Percentiles rank a stretch among this genome's conserved stretches.
phyloP scores from a whole-genome alignment of 805 yeast genomes.

The Allodekkera sacchari region DNA sequence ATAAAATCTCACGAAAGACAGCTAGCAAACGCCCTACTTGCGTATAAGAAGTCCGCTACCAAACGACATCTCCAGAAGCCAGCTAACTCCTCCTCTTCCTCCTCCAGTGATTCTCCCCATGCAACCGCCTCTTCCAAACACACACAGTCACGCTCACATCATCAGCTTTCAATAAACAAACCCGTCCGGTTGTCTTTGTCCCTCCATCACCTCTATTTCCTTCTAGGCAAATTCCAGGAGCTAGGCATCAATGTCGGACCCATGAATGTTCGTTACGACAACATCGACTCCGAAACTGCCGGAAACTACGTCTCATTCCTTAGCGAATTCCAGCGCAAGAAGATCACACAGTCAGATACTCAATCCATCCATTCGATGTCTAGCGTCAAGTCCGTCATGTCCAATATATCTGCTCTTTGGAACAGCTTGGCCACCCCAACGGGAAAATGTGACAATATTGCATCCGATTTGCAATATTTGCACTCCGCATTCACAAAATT shows the following conservation, averaged over 20 bases:
- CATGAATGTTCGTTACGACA: slow-evolving; percentile 49
- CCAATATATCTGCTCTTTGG: slow-evolving; percentile 37
- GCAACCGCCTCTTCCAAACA: slow-evolving; percentile 9
- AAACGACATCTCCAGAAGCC: slow-evolving; percentile 7
- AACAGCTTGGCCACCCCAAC: slow-evolving; percentile 26
- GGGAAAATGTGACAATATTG: slow-evolving; percentile 34
- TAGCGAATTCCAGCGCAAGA: slow-evolving; percentile 40
- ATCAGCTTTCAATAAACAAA: slow-evolving; percentile 19
- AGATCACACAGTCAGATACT: slow-evolving; percentile 25
- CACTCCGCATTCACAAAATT: slow-evolving; percentile 57
- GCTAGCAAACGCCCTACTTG: slow-evolving; percentile 49
- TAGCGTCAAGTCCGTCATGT: slow-evolving; percentile 46
- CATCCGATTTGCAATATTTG: slow-evolving; percentile 41
- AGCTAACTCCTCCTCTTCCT: too few species aligned
- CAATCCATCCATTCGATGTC: slow-evolving; percentile 51
- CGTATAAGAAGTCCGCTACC: slow-evolving; percentile 24
- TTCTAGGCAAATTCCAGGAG: slow-evolving; percentile 48
- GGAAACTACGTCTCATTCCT: slow-evolving; percentile 47
- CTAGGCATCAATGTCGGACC: slow-evolving; percentile 49
- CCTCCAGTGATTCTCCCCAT: too few species aligned
- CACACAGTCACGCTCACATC: neutral
- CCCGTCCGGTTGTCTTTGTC: slow-evolving; percentile 52
- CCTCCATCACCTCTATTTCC: slow-evolving; percentile 54
- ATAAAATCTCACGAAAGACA: slow-evolving; percentile 50
- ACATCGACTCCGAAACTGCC: slow-evolving; percentile 43